Percentiles rank a stretch among this genome's conserved stretches.
phyloP scores from a whole-genome alignment of 2,329 filamentous ascomycete species.

The Penicillium sp. region DNA sequence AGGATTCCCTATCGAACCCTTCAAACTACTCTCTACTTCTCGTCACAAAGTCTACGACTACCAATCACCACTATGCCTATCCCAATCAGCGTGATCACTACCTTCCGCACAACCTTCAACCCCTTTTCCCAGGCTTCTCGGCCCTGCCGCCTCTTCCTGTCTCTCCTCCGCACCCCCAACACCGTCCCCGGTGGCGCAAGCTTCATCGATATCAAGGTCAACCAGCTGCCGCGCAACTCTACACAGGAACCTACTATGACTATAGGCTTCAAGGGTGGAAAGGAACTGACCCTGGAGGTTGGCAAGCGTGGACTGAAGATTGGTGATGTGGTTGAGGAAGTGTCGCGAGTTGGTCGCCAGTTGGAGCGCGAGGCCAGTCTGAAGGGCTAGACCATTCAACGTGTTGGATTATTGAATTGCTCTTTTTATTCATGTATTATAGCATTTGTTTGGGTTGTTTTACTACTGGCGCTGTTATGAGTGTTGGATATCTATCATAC shows the following conservation, averaged over 20 bases:
- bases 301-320: slow-evolving; percentile 78
- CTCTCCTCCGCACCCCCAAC: slow-evolving; percentile 78
- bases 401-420: background rate
- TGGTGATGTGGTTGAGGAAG: slow-evolving; percentile 81
- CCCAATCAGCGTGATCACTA: slow-evolving; percentile 56
- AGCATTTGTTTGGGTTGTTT: slow-evolving; percentile 7
- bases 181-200: slow-evolving; percentile 72
- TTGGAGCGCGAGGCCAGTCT: slow-evolving; percentile 83
- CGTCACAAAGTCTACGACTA: background rate
- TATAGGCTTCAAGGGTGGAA: slow-evolving; percentile 95
- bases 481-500: background rate
- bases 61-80: slow-evolving; percentile 34
- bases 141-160: slow-evolving; percentile 84
- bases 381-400: slow-evolving; percentile 40
- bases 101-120: slow-evolving; percentile 85
- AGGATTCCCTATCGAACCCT: background rate
- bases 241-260: slow-evolving; percentile 68
- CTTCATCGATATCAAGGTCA: slow-evolving; percentile 75
- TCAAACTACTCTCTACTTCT: background rate
- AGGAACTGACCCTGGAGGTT: slow-evolving; percentile 80
- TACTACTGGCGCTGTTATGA: slow-evolving; percentile 8
- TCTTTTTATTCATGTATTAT: slow-evolving; percentile 23
- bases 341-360: slow-evolving; percentile 82
- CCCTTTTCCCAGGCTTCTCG: slow-evolving; percentile 80
- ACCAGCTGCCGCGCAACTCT: slow-evolving; percentile 70